Evolutionary conservation across 2,329 filamentous ascomycete genomes (phyloP).

Genomic region (Aureobasidium pullulans): DNA sequence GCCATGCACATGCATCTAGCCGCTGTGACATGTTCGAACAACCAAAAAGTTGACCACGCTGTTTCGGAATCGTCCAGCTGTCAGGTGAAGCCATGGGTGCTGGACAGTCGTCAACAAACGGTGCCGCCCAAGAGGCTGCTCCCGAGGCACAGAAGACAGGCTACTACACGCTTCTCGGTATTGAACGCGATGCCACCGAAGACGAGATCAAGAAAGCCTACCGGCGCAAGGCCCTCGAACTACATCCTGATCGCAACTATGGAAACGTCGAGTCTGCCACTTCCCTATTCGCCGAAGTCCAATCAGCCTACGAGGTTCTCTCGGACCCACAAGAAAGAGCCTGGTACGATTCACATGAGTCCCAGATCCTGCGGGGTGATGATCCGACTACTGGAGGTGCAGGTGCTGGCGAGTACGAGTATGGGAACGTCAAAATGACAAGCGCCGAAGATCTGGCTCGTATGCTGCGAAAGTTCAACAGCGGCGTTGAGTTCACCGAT

Average conservation of each 20-base stretch:
- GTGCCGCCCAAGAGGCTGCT: conserved; percentile 18
- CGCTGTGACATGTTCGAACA: neutral
- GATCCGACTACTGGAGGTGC: conserved; percentile 37
- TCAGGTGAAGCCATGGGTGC: conserved; percentile 34
- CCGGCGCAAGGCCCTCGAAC: conserved; percentile 77
- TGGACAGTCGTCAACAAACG: conserved; percentile 34
- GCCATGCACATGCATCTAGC: neutral
- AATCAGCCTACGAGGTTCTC: conserved; percentile 90
- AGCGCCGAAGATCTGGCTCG: conserved; percentile 71
- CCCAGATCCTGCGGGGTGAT: conserved; percentile 68
- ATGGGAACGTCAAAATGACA: conserved; percentile 66
- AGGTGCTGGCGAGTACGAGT: conserved; percentile 48
- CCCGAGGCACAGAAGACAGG: conserved; percentile 54
- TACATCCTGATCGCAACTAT: conserved; percentile 92
- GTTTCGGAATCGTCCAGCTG: neutral
- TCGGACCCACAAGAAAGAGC: conserved; percentile 91
- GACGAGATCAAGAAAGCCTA: conserved; percentile 97
- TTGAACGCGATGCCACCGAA: conserved; percentile 66
- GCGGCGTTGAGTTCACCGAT: conserved; percentile 72
- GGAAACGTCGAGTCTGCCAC: conserved; percentile 79
- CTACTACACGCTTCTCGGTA: conserved; percentile 77
- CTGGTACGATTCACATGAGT: conserved; percentile 95
- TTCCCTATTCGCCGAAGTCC: conserved; percentile 79
- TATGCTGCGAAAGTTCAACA: conserved; percentile 74
- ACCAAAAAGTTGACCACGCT: neutral